Conservation (phyloP, 805 yeast species). For the Cephaloascus fragrans region DNA sequence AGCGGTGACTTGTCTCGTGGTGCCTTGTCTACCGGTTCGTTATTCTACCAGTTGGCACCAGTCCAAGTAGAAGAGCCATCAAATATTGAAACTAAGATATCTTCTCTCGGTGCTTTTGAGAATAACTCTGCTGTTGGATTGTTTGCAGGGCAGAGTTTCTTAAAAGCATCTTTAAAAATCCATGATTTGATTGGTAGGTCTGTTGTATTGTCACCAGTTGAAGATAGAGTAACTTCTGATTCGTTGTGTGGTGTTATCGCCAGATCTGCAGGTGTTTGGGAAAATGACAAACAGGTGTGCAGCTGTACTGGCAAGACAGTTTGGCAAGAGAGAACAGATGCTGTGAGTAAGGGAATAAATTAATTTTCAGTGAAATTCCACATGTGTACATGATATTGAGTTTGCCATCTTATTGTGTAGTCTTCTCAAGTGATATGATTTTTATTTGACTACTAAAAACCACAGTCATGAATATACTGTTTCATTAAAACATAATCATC, state of each 20-base stretch:
- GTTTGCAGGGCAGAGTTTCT: slow-evolving; percentile 25
- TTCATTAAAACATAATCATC: too few relatives aligned
- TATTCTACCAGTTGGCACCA: slow-evolving; percentile 34
- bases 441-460: too few relatives aligned
- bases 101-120: slow-evolving; percentile 24
- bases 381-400: too few relatives aligned
- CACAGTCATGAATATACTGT: too few relatives aligned
- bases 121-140: slow-evolving; percentile 5
- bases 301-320: slow-evolving; percentile 91
- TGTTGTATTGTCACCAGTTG: slow-evolving; percentile 33
- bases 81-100: slow-evolving; percentile 15
- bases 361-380: not conserved
- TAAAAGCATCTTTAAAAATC: slow-evolving; percentile 36
- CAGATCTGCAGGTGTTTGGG: slow-evolving; percentile 96
- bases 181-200: slow-evolving; percentile 66
- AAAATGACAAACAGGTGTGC: slow-evolving; percentile 87
- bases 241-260: slow-evolving; percentile 83
- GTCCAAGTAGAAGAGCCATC: slow-evolving; percentile 23
- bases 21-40: slow-evolving; percentile 53
- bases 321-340: slow-evolving; percentile 90
- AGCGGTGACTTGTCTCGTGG: slow-evolving; percentile 75
- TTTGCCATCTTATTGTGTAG: too few relatives aligned
- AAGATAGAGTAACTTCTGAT: slow-evolving; percentile 27
- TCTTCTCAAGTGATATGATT: too few relatives aligned
- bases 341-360: slow-evolving; percentile 46